phyloP scores from a whole-genome alignment of 257 asterid genomes.

The Penstemon newberryi region DNA sequence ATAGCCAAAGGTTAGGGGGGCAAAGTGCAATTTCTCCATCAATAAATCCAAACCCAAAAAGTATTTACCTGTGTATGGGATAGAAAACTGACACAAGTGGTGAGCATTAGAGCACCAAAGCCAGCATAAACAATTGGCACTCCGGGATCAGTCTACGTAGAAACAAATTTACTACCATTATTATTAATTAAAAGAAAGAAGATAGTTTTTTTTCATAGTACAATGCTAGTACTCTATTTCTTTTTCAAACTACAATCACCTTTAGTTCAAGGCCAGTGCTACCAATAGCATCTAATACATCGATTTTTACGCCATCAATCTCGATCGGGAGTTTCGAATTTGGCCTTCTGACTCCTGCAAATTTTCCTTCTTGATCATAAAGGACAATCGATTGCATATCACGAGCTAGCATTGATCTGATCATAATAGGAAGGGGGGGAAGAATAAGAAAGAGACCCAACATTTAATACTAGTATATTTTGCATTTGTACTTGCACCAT shows the following conservation, averaged over 20 bases:
- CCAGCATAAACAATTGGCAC: slow-evolving; percentile 84
- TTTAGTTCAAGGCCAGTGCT: slow-evolving; percentile 79
- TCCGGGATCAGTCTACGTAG: slow-evolving; percentile 77
- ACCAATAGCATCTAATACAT: slow-evolving; percentile 63
- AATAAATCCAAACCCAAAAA: neutral
- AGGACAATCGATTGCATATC: slow-evolving; percentile 86
- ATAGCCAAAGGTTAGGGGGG: no score
- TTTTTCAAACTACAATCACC: slow-evolving; percentile 40
- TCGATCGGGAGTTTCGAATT: slow-evolving; percentile 83
- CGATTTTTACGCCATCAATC: slow-evolving; percentile 64
- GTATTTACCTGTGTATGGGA: slow-evolving; percentile 81
- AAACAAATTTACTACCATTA: slow-evolving; percentile 19
- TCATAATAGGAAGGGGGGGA: neutral
- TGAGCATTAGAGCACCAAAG: slow-evolving; percentile 88
- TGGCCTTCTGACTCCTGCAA: slow-evolving; percentile 76
- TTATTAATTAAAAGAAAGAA: slow-evolving; percentile 10
- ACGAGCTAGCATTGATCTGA: slow-evolving; percentile 93
- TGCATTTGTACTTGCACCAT: no score
- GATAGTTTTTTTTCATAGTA: neutral
- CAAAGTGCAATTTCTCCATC: neutral
- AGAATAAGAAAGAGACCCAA: slow-evolving; percentile 17
- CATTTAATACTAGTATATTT: neutral
- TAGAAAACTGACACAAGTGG: slow-evolving; percentile 82
- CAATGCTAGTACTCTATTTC: neutral
- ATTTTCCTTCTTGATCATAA: slow-evolving; percentile 84